A percentile compares a stretch with the other conserved stretches of the same genome.
phyloP scores from a whole-genome alignment of 169 alveolate genomes.

The Cryptosporidium xiaoi region DNA sequence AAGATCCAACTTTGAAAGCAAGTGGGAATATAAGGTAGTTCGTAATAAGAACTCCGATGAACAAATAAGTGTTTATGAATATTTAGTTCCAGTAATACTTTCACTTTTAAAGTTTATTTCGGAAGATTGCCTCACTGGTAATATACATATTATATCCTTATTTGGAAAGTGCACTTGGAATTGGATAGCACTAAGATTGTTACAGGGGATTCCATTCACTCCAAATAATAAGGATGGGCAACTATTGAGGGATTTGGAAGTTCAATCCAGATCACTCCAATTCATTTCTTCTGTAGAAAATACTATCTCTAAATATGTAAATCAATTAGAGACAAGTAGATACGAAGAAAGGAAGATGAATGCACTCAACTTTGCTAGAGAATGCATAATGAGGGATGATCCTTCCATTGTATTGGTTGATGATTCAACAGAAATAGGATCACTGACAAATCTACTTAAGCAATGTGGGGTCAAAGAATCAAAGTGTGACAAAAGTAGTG shows the following conservation, averaged over 20 bases:
- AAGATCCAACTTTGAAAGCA: conserved; percentile 31
- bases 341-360: conserved; percentile 61
- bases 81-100: conserved; percentile 24
- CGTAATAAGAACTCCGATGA: background rate
- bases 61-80: conserved; percentile 39
- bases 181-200: conserved; percentile 39
- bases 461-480: conserved; percentile 62
- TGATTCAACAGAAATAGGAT: conserved; percentile 67
- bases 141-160: conserved; percentile 43
- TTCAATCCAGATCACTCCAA: conserved; percentile 67
- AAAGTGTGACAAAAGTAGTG: conserved; percentile 25
- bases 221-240: conserved; percentile 51
- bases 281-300: conserved; percentile 50
- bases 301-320: conserved; percentile 32
- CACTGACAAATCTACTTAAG: conserved; percentile 60
- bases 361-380: conserved; percentile 32
- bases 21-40: conserved; percentile 57
- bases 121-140: conserved; percentile 45
- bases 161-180: conserved; percentile 53
- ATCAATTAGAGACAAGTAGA: conserved; percentile 67
- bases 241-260: conserved; percentile 57
- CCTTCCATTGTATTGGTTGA: conserved; percentile 67
- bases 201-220: conserved; percentile 25
- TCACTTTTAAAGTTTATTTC: conserved; percentile 32
- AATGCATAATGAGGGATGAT: conserved; percentile 54